Percentiles rank a stretch among this genome's conserved stretches.
These are phyloP conservation scores for Crassisporium funariophilum DNA, from an alignment of 768 basidiomycete genomes.

Conservation along the genomic window DNA sequence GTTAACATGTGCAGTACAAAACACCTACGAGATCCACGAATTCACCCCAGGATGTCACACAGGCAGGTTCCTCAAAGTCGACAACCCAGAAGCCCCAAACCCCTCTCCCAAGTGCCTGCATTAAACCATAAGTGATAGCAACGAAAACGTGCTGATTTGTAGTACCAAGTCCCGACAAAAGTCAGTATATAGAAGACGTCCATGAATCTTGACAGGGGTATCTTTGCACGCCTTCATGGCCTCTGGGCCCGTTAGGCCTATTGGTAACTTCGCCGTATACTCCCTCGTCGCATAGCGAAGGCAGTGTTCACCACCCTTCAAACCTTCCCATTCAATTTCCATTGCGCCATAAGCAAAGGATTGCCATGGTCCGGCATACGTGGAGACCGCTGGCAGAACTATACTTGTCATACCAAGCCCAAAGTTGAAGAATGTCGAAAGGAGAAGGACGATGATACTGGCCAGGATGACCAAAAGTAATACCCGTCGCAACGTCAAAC, in stretches of 20 bases:
- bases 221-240: slow-evolving; percentile 26
- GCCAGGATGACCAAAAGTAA: too few species aligned
- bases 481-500: too few species aligned
- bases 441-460: too few species aligned
- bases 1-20: background rate
- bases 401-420: too few species aligned
- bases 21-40: slow-evolving; percentile 26
- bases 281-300: slow-evolving; percentile 31
- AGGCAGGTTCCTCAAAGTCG: slow-evolving; percentile 26
- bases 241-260: slow-evolving; percentile 8
- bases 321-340: slow-evolving; percentile 21
- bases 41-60: slow-evolving; percentile 29
- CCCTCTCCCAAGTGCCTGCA: slow-evolving; percentile 28
- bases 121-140: background rate
- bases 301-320: slow-evolving; percentile 22
- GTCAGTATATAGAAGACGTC: slow-evolving; percentile 17
- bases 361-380: too few species aligned
- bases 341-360: too few species aligned
- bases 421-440: too few species aligned
- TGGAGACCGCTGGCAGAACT: too few species aligned
- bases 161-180: slow-evolving; percentile 32
- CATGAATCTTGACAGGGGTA: slow-evolving; percentile 28
- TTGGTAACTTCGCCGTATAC: slow-evolving; percentile 27
- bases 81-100: slow-evolving; percentile 33
- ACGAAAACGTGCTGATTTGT: background rate